Evolutionary conservation across 306 rosid genomes (phyloP).

Genomic region (Astragalus membranaceus): DNA sequence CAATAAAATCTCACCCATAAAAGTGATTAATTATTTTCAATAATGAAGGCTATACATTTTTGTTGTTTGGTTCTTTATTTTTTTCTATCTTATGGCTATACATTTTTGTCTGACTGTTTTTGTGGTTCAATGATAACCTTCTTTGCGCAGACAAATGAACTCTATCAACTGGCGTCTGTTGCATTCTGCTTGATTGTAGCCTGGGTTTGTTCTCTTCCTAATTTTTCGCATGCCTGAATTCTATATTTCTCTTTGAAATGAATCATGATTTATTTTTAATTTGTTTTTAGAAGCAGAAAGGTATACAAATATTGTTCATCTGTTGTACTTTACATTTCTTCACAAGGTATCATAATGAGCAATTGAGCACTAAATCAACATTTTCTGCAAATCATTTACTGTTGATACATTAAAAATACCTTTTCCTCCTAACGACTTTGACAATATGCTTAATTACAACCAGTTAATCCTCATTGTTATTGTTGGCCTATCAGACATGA

Average conservation of each 20-base stretch:
- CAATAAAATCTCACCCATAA: slow-evolving; percentile 14
- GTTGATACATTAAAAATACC: background rate
- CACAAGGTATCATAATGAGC: background rate
- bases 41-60: background rate
- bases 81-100: slow-evolving; percentile 6
- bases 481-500: background rate
- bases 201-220: slow-evolving; percentile 64
- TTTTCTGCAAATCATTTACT: background rate
- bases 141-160: slow-evolving; percentile 87
- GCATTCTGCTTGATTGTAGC: slow-evolving; percentile 96
- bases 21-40: slow-evolving; percentile 1
- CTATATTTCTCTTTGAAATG: slow-evolving; percentile 13
- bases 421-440: background rate
- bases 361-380: background rate
- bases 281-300: background rate
- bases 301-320: background rate
- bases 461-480: background rate
- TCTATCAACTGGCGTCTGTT: slow-evolving; percentile 90
- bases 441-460: background rate
- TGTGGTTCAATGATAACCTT: slow-evolving; percentile 8
- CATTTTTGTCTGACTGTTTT: slow-evolving; percentile 19
- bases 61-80: slow-evolving; percentile 11
- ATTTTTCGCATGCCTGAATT: slow-evolving; percentile 12
- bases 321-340: slow-evolving; percentile 9
- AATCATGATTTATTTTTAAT: background rate